phyloP scores from a whole-genome alignment of 768 basidiomycete species.

The Trametes cinnabarina region DNA sequence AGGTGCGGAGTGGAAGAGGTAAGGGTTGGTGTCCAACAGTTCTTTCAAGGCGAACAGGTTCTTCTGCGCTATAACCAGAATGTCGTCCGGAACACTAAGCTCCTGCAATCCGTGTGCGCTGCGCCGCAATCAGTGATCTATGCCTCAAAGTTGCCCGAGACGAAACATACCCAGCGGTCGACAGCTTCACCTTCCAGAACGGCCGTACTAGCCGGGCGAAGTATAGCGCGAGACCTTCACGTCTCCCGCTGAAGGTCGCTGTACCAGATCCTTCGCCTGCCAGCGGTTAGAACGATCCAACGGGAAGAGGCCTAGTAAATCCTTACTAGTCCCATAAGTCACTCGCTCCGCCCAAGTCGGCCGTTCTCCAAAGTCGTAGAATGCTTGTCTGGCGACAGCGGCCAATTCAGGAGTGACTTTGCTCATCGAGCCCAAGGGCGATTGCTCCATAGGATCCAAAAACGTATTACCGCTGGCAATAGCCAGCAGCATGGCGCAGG shows the following conservation, averaged over 20 bases:
- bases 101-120: slow-evolving; percentile 49
- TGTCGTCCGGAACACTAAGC: slow-evolving; percentile 60
- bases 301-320: not conserved
- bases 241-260: slow-evolving; percentile 79
- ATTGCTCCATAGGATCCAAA: slow-evolving; percentile 55
- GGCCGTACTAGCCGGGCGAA: slow-evolving; percentile 83
- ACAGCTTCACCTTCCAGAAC: slow-evolving; percentile 84
- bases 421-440: slow-evolving; percentile 44
- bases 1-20: slow-evolving; percentile 80
- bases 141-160: not conserved
- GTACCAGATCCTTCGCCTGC: slow-evolving; percentile 68
- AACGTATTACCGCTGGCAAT: slow-evolving; percentile 85
- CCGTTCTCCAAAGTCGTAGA: slow-evolving; percentile 82
- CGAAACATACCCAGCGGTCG: slow-evolving; percentile 53
- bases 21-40: slow-evolving; percentile 77
- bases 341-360: slow-evolving; percentile 79
- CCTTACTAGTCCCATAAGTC: slow-evolving; percentile 71
- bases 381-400: slow-evolving; percentile 76
- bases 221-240: slow-evolving; percentile 86
- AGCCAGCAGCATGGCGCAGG: slow-evolving; percentile 87
- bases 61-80: slow-evolving; percentile 69
- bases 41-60: slow-evolving; percentile 76
- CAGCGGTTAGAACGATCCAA: not conserved
- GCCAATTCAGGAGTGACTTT: slow-evolving; percentile 61
- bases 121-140: not conserved